Base-by-base conservation (phyloP, 495 filamentous ascomycete genomes). In the Hypoxylon trugodes region DNA sequence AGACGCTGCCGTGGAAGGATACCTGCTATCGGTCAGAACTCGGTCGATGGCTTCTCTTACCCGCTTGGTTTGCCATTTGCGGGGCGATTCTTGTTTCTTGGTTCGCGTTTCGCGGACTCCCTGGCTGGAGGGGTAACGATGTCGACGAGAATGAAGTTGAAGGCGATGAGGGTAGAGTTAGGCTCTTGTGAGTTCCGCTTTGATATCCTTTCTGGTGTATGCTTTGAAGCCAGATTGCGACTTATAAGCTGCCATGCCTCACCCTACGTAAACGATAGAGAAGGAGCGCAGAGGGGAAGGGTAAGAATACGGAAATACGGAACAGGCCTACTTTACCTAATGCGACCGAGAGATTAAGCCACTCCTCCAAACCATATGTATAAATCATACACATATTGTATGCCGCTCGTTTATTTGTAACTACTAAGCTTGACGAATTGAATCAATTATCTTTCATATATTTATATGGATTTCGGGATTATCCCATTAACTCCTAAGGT, bases 61-160 rank as follows among this genome's bases (percentile, higher is more conserved):
- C 28, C 2, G 36, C 32, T 3, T 50, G 45, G 45, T 50, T 50
- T 10, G 41, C 22, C 22, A 13, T 28, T 24, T 26, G 41, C 22
- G 12, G 26, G 10, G 32, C 32, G 3, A 36, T 36, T 1, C 8
- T 50, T 13, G 45, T 35, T 33, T 50, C 46, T 16, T 50, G 46
- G 26, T 12, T 50, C 12, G n/a, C 26, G 3, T 50, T 50, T 30
- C 46, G 46, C 19, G 46, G 46, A 12, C 28, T 50, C n/a, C 26
- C 15, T 13, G 8, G 3, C 8, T 35, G 46, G 46, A 50, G 26
- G 15, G 28, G 13, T 1, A 21, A n/a, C n/a, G n/a, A 35, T 4
- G 15, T 18, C 1, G 28, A 50, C 4, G 26, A 30, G 21, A 21
- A 50, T 21, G 46, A 8, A 1, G 8, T 30, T 33, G 25, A 49